A percentile compares a stretch with the other conserved stretches of the same genome.
Conservation (phyloP, 2,329 filamentous ascomycete genomes). For the Monosporascus sp. region DNA sequence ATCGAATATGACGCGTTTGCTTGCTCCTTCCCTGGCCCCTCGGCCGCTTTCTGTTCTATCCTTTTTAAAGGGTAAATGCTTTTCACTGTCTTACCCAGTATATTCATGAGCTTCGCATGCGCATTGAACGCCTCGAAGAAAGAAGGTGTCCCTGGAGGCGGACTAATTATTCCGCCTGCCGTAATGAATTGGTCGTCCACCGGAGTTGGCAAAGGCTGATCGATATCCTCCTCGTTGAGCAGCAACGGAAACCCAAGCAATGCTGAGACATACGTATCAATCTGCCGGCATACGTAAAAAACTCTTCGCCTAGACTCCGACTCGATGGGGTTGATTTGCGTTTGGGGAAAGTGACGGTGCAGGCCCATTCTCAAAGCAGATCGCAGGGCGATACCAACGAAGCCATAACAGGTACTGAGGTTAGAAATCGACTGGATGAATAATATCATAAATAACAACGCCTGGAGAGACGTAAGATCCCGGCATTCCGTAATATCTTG, state of each 20-base stretch:
- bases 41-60: constrained; percentile 40
- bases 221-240: constrained; percentile 59
- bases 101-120: constrained; percentile 57
- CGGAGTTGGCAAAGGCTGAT: constrained; percentile 59
- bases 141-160: constrained; percentile 51
- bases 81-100: constrained; percentile 60
- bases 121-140: constrained; percentile 63
- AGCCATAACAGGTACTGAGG: constrained; percentile 73
- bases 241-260: constrained; percentile 62
- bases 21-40: constrained; percentile 27
- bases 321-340: constrained; percentile 57
- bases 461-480: constrained; percentile 68
- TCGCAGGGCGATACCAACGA: constrained; percentile 71
- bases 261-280: constrained; percentile 66
- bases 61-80: constrained; percentile 61
- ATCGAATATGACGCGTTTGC: constrained; percentile 53
- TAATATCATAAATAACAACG: constrained; percentile 72
- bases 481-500: constrained; percentile 64
- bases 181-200: constrained; percentile 66
- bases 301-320: constrained; percentile 58
- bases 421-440: constrained; percentile 78
- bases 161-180: constrained; percentile 47
- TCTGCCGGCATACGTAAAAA: constrained; percentile 64
- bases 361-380: constrained; percentile 73
- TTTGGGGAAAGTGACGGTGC: constrained; percentile 65